These are phyloP conservation scores for Conoideocrella luteorostrata DNA, from an alignment of 2,329 filamentous ascomycete species.

Conservation along the genomic window DNA sequence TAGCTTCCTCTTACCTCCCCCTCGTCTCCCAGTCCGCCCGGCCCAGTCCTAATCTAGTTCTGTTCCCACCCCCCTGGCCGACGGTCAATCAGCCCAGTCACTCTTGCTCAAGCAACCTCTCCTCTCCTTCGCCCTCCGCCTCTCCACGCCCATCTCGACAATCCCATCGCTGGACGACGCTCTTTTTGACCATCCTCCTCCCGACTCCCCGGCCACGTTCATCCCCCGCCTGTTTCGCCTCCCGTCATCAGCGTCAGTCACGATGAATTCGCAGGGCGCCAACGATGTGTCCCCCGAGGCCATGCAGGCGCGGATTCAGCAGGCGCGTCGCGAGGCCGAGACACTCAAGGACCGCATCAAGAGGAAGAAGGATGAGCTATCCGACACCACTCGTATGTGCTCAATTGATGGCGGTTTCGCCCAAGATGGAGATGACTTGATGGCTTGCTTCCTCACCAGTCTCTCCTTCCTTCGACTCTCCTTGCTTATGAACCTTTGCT, in stretches of 20 bases:
- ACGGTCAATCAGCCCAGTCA: conserved; percentile 9
- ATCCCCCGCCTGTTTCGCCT: conserved; percentile 8
- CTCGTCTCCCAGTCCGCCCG: not conserved
- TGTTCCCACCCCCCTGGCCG: conserved; percentile 17
- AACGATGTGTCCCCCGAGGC: conserved; percentile 63
- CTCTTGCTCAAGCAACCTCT: conserved; percentile 11
- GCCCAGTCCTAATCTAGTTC: conserved; percentile 8
- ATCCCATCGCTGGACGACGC: conserved; percentile 21
- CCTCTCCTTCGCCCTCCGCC: conserved; percentile 23
- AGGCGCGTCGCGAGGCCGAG: conserved; percentile 94
- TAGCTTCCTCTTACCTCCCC: not conserved
- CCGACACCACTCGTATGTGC: conserved; percentile 89
- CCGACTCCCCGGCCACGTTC: conserved; percentile 6
- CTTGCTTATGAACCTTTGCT: conserved; percentile 14
- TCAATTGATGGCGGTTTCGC: conserved; percentile 9
- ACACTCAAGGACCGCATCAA: conserved; percentile 98
- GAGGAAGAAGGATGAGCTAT: conserved; percentile 99
- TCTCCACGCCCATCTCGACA: conserved; percentile 24
- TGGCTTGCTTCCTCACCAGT: not conserved
- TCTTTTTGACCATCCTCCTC: conserved; percentile 11
- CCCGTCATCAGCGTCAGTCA: conserved; percentile 18
- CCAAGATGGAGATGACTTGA: not conserved
- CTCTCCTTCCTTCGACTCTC: not conserved
- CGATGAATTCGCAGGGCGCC: conserved; percentile 51
- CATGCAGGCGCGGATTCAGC: conserved; percentile 90